Percentiles rank a stretch among this genome's conserved stretches.
Evolutionary conservation across 495 filamentous ascomycete species (phyloP).

Genomic region (Achaetomiella virescens): DNA sequence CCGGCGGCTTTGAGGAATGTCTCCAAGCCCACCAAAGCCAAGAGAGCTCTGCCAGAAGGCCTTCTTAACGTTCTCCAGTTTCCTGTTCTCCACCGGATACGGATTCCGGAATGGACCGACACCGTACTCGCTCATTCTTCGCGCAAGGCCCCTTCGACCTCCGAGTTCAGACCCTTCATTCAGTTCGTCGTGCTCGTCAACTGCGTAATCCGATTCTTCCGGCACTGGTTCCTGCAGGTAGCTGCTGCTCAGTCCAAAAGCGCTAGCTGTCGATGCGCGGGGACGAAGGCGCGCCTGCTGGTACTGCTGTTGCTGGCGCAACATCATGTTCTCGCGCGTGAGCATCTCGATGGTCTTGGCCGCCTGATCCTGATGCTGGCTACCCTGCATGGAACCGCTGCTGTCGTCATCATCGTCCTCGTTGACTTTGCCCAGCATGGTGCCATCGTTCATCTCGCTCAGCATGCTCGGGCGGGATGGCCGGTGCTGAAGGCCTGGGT

Average conservation of each 20-base stretch:
- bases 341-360: constrained; percentile 69
- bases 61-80: constrained; percentile 71
- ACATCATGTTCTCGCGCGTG: constrained; percentile 62
- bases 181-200: constrained; percentile 63
- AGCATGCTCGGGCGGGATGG: constrained; percentile 82
- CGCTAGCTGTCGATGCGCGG: constrained; percentile 51
- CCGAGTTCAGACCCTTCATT: constrained; percentile 50
- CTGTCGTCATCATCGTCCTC: constrained; percentile 72
- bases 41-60: constrained; percentile 84
- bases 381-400: constrained; percentile 49
- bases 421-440: constrained; percentile 66
- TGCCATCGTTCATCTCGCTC: constrained; percentile 67
- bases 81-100: constrained; percentile 62
- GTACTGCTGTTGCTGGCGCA: constrained; percentile 59
- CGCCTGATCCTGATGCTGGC: constrained; percentile 47
- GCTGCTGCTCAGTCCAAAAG: constrained; percentile 48
- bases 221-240: constrained; percentile 61
- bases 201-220: constrained; percentile 64
- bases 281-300: constrained; percentile 56
- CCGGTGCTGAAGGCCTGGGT: constrained; percentile 68
- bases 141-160: constrained; percentile 47
- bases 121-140: constrained; percentile 60
- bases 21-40: constrained; percentile 64
- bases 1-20: constrained; percentile 78
- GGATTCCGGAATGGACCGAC: constrained; percentile 49